Evolutionary conservation across 2,329 filamentous ascomycete species (phyloP), one percentile per base, ranked within the genome.

Genomic region (Aspergillus brunneoviolaceus): DNA sequence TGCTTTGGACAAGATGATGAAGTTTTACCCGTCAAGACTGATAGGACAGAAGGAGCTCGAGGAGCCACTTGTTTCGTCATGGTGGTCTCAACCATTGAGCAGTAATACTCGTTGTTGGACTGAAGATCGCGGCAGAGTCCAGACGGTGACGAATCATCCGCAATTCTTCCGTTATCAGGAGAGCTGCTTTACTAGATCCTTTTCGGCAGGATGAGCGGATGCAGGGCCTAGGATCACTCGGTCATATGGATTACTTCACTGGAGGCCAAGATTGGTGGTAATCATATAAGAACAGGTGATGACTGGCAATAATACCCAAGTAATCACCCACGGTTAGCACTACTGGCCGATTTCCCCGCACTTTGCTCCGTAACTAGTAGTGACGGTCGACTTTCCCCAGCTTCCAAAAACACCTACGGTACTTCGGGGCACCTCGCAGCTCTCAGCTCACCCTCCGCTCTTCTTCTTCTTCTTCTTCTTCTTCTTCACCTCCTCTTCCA

Each of bases 291-390:
- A 7, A 45, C 39, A 55, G 25, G 53, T 25, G 42, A 33, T 29
- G 27, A 29, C 27, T 29, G 27, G 27, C 27, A 29, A 29, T 29
- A n/a, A n/a, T 19, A 25, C 52, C 52, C 27, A 29, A 47, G 42
- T 39, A 29, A 39, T 31, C 33, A 35, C 12, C 19, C 42, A 31
- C 23, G 19, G 52, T 23, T 12, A 42, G 42, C 42, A 56, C 16
- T 9, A 19, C 39, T 35, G 55, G 27, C 48, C 50, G 53, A 48
- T 64, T 67, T 63, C 65, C 65, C 63, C 65, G 65, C 66, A 67
- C 66, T 62, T 25, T 54, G 9, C 29, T 50, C 54, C 19, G 29
- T 55, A 35, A 12, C 45, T 25, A 29, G 7, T 29, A 29, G 42
- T 23, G 35, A 35, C 47, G 58, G 49, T 45, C 50, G 49, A 52